phyloP scores from a whole-genome alignment of 805 yeast species.

The Candida sonorensis region DNA sequence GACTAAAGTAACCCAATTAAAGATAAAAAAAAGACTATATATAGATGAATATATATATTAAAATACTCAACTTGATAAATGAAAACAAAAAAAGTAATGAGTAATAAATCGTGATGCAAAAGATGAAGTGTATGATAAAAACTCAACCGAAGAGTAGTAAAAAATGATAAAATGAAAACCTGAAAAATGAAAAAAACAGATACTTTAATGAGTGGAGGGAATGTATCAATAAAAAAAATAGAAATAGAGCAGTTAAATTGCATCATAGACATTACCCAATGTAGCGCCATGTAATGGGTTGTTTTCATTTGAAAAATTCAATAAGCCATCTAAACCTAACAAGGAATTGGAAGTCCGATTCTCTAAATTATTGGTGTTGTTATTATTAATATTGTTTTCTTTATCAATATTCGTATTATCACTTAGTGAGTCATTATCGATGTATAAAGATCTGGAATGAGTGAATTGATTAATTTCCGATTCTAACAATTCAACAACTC shows the following conservation, averaged over 20 bases:
- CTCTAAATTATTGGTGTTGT: no score
- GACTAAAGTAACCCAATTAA: no score
- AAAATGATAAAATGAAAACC: neutral
- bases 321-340: conserved; percentile 21
- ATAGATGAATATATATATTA: no score
- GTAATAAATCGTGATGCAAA: no score
- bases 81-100: no score
- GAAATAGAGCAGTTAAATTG: conserved; percentile 10
- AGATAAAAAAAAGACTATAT: no score
- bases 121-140: no score
- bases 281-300: conserved; percentile 23
- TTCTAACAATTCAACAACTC: conserved; percentile 18
- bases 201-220: neutral
- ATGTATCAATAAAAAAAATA: neutral
- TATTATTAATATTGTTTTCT: no score
- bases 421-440: no score
- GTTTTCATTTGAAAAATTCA: conserved; percentile 25
- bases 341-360: conserved; percentile 12
- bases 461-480: conserved; percentile 23
- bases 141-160: no score
- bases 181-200: neutral
- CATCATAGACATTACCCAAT: conserved; percentile 22
- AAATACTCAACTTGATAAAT: no score
- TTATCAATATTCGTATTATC: no score
- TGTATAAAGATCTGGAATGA: conserved; percentile 14